A percentile compares a stretch with the other conserved stretches of the same genome.
Evolutionary conservation across 352 stramenopile genomes (phyloP).

Genomic region (Thalassiosira exigua): DNA sequence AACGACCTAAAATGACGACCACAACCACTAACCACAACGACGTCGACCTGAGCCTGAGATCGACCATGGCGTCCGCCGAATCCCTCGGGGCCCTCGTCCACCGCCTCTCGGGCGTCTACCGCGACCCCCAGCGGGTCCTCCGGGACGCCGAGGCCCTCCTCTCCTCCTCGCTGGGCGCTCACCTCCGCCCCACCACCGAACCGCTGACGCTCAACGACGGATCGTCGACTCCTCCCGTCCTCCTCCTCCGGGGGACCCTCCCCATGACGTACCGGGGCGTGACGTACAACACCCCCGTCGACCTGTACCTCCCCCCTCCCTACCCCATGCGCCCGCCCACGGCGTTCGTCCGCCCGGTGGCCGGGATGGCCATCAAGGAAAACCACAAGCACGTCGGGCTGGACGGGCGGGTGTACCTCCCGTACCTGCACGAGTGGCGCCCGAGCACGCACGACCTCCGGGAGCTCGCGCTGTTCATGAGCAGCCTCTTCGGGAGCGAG

Average conservation of each 20-base stretch:
- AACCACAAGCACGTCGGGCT: conserved; percentile 81
- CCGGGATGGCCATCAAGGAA: conserved; percentile 81
- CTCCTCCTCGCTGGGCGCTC: conserved; percentile 54
- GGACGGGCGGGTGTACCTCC: conserved; percentile 82
- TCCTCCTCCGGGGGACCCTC: conserved; percentile 79
- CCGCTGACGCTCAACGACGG: conserved; percentile 72
- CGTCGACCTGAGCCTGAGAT: no score
- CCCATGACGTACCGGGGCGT: conserved; percentile 75
- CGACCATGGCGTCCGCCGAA: not conserved
- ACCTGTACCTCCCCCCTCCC: conserved; percentile 74
- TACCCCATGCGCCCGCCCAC: conserved; percentile 75
- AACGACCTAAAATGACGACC: no score
- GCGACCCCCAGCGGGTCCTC: conserved; percentile 72
- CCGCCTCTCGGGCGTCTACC: conserved; percentile 73
- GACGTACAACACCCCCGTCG: conserved; percentile 82
- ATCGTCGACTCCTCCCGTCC: conserved; percentile 40
- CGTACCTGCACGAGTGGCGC: conserved; percentile 81
- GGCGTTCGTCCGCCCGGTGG: conserved; percentile 71
- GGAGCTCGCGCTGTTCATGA: conserved; percentile 76
- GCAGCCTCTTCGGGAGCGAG: conserved; percentile 77
- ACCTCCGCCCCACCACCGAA: conserved; percentile 68
- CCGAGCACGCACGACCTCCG: conserved; percentile 61
- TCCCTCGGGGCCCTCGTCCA: conserved; percentile 20
- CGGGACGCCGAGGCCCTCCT: conserved; percentile 67
- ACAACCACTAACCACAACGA: no score